These are phyloP conservation scores for Nowakowskiella sp. DNA, from an alignment of 192 early-diverging fungal genomes.

Conservation along the genomic window DNA sequence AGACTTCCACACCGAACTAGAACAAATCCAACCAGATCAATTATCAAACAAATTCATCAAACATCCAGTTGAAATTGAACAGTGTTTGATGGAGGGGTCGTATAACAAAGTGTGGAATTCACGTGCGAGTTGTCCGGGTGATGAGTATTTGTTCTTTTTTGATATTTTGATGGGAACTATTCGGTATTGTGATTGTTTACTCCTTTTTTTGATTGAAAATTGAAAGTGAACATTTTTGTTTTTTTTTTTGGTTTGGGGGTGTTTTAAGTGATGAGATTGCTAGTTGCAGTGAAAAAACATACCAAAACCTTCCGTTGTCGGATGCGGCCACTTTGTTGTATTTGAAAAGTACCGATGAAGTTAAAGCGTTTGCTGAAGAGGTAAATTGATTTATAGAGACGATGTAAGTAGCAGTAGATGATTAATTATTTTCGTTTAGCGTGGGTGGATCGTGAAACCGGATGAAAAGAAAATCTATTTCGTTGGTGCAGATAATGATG, in stretches of 20 bases:
- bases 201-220: background rate
- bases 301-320: slow-evolving; percentile 68
- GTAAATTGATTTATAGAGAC: no score
- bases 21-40: no score
- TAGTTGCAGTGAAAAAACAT: slow-evolving; percentile 93
- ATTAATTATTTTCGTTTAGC: slow-evolving; percentile 38
- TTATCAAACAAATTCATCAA: slow-evolving; percentile 78
- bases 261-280: slow-evolving; percentile 84
- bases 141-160: slow-evolving; percentile 89
- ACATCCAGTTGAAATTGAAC: slow-evolving; percentile 89
- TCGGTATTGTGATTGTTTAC: no score
- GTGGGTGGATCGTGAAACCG: slow-evolving; percentile 76
- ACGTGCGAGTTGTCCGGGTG: slow-evolving; percentile 75
- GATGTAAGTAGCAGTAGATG: background rate
- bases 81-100: slow-evolving; percentile 94
- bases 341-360: slow-evolving; percentile 73
- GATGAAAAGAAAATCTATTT: slow-evolving; percentile 78
- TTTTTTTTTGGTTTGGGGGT: slow-evolving; percentile 9
- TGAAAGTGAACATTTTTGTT: slow-evolving; percentile 11
- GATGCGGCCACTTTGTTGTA: slow-evolving; percentile 92
- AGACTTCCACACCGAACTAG: slow-evolving; percentile 96
- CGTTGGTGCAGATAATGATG: slow-evolving; percentile 49
- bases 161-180: slow-evolving; percentile 92
- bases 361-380: slow-evolving; percentile 78
- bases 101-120: slow-evolving; percentile 97